Evolutionary conservation across 805 yeast genomes (phyloP), one percentile per base, ranked within the genome.

Genomic region (Kockiozyma suomiensis): DNA sequence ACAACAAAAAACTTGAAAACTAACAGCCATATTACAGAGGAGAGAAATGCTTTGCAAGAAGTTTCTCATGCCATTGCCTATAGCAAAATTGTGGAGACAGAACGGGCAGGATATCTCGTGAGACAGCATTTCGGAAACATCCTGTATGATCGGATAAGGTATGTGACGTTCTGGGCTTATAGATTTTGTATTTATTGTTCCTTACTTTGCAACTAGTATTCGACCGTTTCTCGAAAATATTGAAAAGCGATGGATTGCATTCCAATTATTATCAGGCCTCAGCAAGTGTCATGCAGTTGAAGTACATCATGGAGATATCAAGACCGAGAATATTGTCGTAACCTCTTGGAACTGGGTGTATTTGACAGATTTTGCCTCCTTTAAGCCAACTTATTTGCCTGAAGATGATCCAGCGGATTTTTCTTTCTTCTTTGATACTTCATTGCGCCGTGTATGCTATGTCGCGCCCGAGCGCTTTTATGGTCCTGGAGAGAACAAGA

Each of bases 341-440:
- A 87, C 96, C 0, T 83, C 93, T 30, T 89, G 96, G 88, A 88
- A 90, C 72, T 92, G 97, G 96, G 76, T 86, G 1, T 76, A 86
- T 63, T 72, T 94, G 12, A 78, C 90, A 1, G 99, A 94, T 73
- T 93, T 93, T 75, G 87, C 97, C 1, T 79, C 84, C 0, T 83
- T 86, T 70, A 94, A 94, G 73, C 99, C 99, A 0, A 84, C 84
- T 0, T 84, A 80, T 67, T 74, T 94, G 33, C 97, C 98, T 0
- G 97, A 89, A 65, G 94, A 91, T 66, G 93, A 94, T 69, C 97
- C 98, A 0, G 88, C 92, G 12, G 93, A 88, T 63, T 94, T 88
- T 68, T 85, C 94, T 0, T 94, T 93, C 70, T 94, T 86, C 73
- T 94, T 92, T 71, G 98, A 94, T 74, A 89, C 93, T 2, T 88